Evolutionary conservation across 176 grass and related monocot species (phyloP).

Genomic region (Neostapfia colusana): DNA sequence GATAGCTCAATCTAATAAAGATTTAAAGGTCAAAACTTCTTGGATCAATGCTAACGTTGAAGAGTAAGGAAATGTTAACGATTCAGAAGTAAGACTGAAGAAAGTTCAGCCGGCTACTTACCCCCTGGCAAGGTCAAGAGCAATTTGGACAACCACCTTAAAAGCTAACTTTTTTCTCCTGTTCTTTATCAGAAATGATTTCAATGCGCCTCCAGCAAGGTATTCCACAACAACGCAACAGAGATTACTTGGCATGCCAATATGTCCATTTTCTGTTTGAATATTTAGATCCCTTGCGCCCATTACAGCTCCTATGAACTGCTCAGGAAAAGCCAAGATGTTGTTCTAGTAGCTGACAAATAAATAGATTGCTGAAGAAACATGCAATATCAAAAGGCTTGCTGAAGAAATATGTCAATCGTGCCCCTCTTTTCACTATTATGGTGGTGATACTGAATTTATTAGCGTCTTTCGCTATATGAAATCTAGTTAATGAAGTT

Average conservation of each 20-base stretch:
- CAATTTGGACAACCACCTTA: conserved; percentile 86
- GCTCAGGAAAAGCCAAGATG: conserved; percentile 24
- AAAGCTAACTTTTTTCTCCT: conserved; percentile 87
- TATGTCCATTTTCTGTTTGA: conserved; percentile 73
- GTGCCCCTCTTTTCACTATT: not conserved
- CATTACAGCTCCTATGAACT: conserved; percentile 97
- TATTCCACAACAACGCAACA: conserved; percentile 95
- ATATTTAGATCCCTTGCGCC: conserved; percentile 83
- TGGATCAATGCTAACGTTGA: conserved; percentile 1
- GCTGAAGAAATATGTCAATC: not conserved
- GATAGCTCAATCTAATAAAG: conserved; percentile 70
- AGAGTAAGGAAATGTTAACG: not conserved
- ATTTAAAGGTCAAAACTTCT: not conserved
- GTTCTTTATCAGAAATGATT: conserved; percentile 93
- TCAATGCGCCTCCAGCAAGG: conserved; percentile 81
- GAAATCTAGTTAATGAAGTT: not conserved
- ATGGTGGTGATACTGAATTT: not conserved
- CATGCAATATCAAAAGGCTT: not conserved
- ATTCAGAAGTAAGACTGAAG: not conserved
- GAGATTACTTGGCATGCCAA: conserved; percentile 82
- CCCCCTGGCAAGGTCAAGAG: conserved; percentile 91
- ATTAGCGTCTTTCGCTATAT: not conserved
- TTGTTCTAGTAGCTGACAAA: conserved; percentile 20
- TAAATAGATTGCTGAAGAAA: conserved; percentile 10
- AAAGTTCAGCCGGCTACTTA: conserved; percentile 30